Evolutionary conservation across 1,139 yeast species (phyloP), one percentile per base, ranked within the genome.

Genomic region (Blastobotrys capitulatus): DNA sequence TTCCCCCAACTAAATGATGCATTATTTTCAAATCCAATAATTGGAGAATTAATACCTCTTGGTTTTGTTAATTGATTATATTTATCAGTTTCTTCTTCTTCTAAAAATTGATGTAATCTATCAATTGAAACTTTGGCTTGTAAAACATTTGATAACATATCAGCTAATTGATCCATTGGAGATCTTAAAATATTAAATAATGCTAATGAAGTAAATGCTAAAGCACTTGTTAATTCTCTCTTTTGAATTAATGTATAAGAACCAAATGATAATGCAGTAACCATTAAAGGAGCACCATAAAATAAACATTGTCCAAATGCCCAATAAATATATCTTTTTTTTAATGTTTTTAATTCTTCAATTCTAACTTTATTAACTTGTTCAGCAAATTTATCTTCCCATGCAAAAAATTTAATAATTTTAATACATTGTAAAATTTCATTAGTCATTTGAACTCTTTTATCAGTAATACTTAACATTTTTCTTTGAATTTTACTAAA

Each of bases 361-460:
- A 76, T 76, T 73, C 98, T 83, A 49, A 88, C 75, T 35, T 78
- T 74, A 69, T 80, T 70, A 53, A 92, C 86, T 40, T 79, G 80
- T 49, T 82, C 80, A 57, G 79, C 82, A 66, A 92, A 90, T 60
- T 85, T 83, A 42, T 80, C 77, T 68, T 92, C 98, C 97, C 98
- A 92, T 6, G 96, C 96, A 66, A 92, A 92, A 62, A 86, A 89
- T 69, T 92, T 92, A 72, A 92, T 84, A 60, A 92, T 88, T 67
- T 97, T 80, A 57, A 92, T 90, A 58, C 94, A 84, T 68, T 86
- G 95, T 60, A 92, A 80, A n/a, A 95, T 80, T 69, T 92, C 98
- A 65, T 89, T 92, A 60, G 92, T 77, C 68, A 86, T 88, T 65
- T 89, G 96, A 53, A 92, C 86, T 69, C 98, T 83, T 66, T 80